Base-by-base conservation (phyloP, 225 moss, liverwort and hornwort genomes). In the Neckera pumila region DNA sequence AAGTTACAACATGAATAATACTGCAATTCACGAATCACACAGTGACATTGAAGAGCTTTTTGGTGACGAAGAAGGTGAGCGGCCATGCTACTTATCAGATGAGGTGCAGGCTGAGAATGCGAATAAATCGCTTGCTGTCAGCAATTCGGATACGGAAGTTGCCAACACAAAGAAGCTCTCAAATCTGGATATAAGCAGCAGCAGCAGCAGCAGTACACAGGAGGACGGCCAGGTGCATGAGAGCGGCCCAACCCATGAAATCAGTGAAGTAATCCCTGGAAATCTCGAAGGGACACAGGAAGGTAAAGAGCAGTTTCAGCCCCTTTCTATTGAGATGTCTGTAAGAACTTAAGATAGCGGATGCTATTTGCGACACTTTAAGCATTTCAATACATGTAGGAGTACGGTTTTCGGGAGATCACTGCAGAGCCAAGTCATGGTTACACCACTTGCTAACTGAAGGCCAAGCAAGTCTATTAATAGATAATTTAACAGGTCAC, bases 51-150 rank as follows among this genome's bases (percentile, higher is more conserved):
- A 97, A 88, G 96, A 93, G 40, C 95, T 97, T 69, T 97, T 97
- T 81, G 91, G 87, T 82, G 90, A 91, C 66, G 95, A 95, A 73
- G 93, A 92, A 47, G 89, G 84, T 87, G 95, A 94, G 38, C 94
- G 95, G 38, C 96, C 96, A 51, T 97, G 96, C 86, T 97, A 97
- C 88, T 91, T 97, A 83, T 94, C 97, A 84, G 97, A 97, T 88
- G 92, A 91, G 64, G 71, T 56, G 4, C 82, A 81, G 53, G 40
- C 82, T 86, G 88, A 85, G 75, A 86, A 84, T 82, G 70, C 62
- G 80, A 60, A 84, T 72, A 64, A 80, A 40, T 80, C 87, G 65
- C 58, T 62, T n/a, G 90, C 86, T 87, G 84, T 89, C 77, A 88
- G 84, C 63, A 82, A 86, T 70, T 83, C 67, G 26, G 89, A 91